phyloP scores from a whole-genome alignment of 768 basidiomycete genomes.

The Hericium rajendrae region DNA sequence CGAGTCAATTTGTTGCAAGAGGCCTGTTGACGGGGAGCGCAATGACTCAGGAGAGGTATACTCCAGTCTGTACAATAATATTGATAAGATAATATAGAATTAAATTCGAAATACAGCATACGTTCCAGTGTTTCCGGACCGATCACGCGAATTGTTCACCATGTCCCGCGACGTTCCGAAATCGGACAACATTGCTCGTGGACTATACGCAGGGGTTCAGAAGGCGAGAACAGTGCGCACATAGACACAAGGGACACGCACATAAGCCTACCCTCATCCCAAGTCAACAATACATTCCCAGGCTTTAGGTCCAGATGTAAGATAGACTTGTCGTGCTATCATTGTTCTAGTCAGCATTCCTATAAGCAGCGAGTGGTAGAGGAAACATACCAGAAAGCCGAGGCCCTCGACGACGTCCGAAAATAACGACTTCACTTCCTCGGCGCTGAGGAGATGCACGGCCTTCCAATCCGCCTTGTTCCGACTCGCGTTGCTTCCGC shows the following conservation, averaged over 20 bases:
- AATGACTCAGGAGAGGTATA: constrained; percentile 62
- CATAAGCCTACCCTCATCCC: constrained; percentile 82
- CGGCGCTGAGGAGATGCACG: constrained; percentile 76
- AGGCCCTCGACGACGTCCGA: constrained; percentile 81
- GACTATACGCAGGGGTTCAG: constrained; percentile 33
- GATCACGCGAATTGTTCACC: constrained; percentile 53
- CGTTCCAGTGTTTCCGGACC: constrained; percentile 95
- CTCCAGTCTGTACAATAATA: constrained; percentile 7
- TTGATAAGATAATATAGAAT: neutral
- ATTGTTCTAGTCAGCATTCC: neutral
- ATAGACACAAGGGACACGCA: constrained; percentile 24
- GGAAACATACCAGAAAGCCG: constrained; percentile 64
- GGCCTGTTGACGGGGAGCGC: constrained; percentile 52
- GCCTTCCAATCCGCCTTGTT: constrained; percentile 45
- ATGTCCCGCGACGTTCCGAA: constrained; percentile 93
- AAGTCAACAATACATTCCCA: constrained; percentile 86
- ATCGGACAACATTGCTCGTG: constrained; percentile 90
- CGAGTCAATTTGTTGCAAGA: constrained; percentile 64
- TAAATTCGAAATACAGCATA: constrained; percentile 28
- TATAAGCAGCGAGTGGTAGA: neutral
- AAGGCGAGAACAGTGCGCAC: neutral
- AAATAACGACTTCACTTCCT: constrained; percentile 76
- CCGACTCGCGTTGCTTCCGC: constrained; percentile 17
- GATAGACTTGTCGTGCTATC: constrained; percentile 73
- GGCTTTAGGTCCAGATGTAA: constrained; percentile 92